Evolutionary conservation across 352 stramenopile genomes (phyloP), one percentile per base, ranked within the genome.

Genomic region (Saprolegnia diclina): DNA sequence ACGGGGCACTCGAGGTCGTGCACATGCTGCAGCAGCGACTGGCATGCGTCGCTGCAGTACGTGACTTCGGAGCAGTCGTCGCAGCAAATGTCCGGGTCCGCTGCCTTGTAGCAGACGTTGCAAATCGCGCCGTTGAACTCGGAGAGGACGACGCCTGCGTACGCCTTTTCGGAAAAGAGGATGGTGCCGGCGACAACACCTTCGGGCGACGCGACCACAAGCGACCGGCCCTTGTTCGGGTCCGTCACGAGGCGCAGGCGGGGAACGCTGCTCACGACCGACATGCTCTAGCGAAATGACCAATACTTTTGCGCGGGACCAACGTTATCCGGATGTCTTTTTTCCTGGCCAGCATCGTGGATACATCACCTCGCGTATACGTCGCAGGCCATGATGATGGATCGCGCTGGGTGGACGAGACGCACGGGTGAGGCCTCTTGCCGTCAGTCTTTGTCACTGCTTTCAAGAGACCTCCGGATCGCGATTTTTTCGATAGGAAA

Each of bases 51-150:
- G 48, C 78, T 81, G 71, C 78, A 84, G 71, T 82, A 84, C 64
- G 79, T 78, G 0, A 82, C 76, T 45, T 74, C 65, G 50, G 64
- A 76, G 66, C 78, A 85, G 66, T 85, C 78, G 64, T 85, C 78
- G 61, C 78, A 85, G 73, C 75, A 81, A 50, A 81, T 59, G 61
- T 85, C 78, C 26, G 78, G 73, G 50, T 82, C 78, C 13, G 76
- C 76, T 32, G 65, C 56, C 18, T 65, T 63, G 9, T 80, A 72
- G 71, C 78, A 85, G 56, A 79, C 74, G 10, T 76, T 74, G 61
- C 78, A 82, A 32, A 85, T 73, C 44, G n/a, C 42, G 24, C 62
- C 42, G 29, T 73, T 76, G 52, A 74, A 66, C 21, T 14, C 56
- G 7, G 70, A 71, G 10, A 85, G 59, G 67, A 81, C 76, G 26